These are phyloP conservation scores for Perkinsus chesapeaki DNA, from an alignment of 169 alveolate genomes.

Conservation along the genomic window DNA sequence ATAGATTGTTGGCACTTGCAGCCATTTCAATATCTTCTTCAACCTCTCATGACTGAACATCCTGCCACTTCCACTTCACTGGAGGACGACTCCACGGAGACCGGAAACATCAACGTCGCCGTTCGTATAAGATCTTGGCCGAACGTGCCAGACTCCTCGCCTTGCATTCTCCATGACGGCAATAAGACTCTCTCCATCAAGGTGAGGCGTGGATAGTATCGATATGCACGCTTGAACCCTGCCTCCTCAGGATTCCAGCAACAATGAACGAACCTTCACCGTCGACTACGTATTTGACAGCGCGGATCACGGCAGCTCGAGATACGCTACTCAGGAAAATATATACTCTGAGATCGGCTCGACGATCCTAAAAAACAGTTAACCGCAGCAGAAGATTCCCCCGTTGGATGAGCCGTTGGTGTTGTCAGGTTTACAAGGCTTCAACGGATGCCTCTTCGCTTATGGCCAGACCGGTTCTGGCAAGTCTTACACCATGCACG, in stretches of 20 bases:
- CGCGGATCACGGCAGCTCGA: not conserved
- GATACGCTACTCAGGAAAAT: not conserved
- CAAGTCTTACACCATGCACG: constrained; percentile 20
- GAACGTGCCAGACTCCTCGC: not conserved
- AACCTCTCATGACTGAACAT: not conserved
- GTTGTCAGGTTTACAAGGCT: constrained; percentile 14
- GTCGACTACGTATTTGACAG: not conserved
- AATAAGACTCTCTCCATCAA: not conserved
- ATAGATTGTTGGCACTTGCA: no score
- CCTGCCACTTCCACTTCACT: not conserved
- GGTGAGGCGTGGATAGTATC: not conserved
- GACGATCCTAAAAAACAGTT: not conserved
- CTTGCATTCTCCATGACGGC: not conserved
- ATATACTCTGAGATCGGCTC: not conserved
- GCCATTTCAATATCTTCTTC: not conserved
- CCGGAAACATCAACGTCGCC: not conserved
- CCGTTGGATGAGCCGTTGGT: not conserved
- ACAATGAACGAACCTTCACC: not conserved
- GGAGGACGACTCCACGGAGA: not conserved
- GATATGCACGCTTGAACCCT: not conserved
- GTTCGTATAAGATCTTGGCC: not conserved
- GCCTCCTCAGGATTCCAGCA: not conserved
- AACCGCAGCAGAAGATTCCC: not conserved
- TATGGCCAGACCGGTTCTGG: constrained; percentile 33
- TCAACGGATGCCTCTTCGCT: constrained; percentile 24